A percentile compares a stretch with the other conserved stretches of the same genome.
These are phyloP conservation scores for Pelargonium exstipulatum DNA, from an alignment of 441 rosid species.

Conservation along the genomic window DNA sequence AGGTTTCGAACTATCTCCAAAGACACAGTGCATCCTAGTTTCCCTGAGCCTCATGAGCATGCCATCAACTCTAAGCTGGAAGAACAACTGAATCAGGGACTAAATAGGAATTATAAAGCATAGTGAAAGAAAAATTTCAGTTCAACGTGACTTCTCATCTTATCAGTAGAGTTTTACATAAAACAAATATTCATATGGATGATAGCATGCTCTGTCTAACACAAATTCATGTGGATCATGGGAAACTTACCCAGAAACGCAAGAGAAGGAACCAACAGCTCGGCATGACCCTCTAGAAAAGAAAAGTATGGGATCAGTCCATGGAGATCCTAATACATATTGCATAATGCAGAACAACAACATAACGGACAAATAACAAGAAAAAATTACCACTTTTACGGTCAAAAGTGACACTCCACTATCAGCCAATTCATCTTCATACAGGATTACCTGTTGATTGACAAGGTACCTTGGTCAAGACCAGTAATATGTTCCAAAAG, in stretches of 20 bases:
- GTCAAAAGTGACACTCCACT: slow-evolving; percentile 89
- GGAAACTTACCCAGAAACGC: slow-evolving; percentile 80
- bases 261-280: slow-evolving; percentile 93
- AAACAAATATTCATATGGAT: background rate
- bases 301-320: slow-evolving; percentile 22
- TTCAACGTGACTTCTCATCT: background rate
- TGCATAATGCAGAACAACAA: slow-evolving; percentile 6
- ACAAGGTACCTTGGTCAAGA: slow-evolving; percentile 22
- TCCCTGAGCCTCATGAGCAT: slow-evolving; percentile 92
- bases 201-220: background rate
- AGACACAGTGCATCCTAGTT: slow-evolving; percentile 72
- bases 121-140: background rate
- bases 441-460: slow-evolving; percentile 64
- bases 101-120: background rate
- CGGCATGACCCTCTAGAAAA: slow-evolving; percentile 91
- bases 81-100: slow-evolving; percentile 22
- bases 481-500: slow-evolving; percentile 11
- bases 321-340: slow-evolving; percentile 6
- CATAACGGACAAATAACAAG: slow-evolving; percentile 1
- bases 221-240: background rate
- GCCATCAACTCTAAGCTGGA: slow-evolving; percentile 96
- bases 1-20: slow-evolving; percentile 41
- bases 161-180: background rate
- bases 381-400: slow-evolving; percentile 84
- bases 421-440: slow-evolving; percentile 97